Evolutionary conservation across 139 green algal species (phyloP), one percentile per base, ranked within the genome.

Genomic region (Yamagishiella unicocca): DNA sequence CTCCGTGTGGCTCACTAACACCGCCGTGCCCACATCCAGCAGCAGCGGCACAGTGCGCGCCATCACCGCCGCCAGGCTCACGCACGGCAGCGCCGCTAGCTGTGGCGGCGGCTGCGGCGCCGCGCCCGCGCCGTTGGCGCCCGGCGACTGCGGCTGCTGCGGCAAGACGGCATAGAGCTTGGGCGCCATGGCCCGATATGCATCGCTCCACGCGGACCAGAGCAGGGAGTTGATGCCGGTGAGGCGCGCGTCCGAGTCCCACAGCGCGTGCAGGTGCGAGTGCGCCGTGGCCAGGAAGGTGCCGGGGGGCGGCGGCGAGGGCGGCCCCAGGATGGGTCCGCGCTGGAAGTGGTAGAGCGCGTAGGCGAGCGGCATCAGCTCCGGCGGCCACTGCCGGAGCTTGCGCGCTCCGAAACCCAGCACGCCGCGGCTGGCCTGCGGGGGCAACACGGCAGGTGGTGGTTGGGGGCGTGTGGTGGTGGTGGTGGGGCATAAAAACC

Each of bases 341-440:
- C 81, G 81, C 35, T 35, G 19, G 33, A 79, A 70, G 45, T 87
- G 81, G 62, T 87, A 87, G 5, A 87, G 64, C 31, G 81, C 64
- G 81, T 87, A 87, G 2, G 66, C 66, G 9, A 87, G 81, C 27
- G 81, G 81, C 81, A 87, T 87, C 4, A 87, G 81, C 43, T 87
- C 81, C 12, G 81, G 31, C 4, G 81, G 81, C 81, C 81, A 87
- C 66, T 87, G 81, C 45, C 45, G 29, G 24, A 22, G 2, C 66
- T 77, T 77, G 62, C 81, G 81, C 33, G 8, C n/a, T 43, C 66
- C 81, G 45, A 87, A 55, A 14, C 81, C 81, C 33, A 87, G 64
- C 81, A 87, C 4, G 31, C 45, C 45, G 21, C 66, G 64, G 66
- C 22, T 9, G 43, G 81, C 46, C 66, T 85, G 62, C 9, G 64